Base-by-base conservation (phyloP, 1,139 yeast genomes). In the Taphrina pruni region DNA sequence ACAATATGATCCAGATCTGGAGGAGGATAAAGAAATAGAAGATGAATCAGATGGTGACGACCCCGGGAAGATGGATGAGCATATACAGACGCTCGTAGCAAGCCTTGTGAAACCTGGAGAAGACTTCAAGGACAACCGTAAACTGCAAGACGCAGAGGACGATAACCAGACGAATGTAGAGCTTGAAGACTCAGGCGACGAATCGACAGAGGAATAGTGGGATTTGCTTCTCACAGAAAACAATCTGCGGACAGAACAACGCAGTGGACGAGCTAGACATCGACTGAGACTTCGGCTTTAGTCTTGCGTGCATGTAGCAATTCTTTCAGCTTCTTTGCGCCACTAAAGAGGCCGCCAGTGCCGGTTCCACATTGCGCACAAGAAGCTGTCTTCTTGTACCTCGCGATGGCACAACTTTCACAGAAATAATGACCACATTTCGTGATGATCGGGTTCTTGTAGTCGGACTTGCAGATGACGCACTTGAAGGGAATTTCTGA, bases 371-470 rank as follows among this genome's bases (percentile, higher is more conserved):
- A 89, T 2, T 88, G 81, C 67, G 80, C 79, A 75, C 96, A 89
- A 6, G 77, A 79, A 52, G 83, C 79, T 61, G 80, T 81, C 70
- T 77, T 80, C 72, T 84, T 83, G 73, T 80, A 83, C 65, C 88
- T 78, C 1, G 77, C 76, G 73, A 87, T 76, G 75, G 87, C 89
- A 75, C 96, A 90, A 6, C 72, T 70, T 73, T 86, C 86, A 75
- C 96, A 90, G 75, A 84, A 89, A 61, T 85, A 79, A 76, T 90
- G 96, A 1, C 82, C 82, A 77, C 96, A 90, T 20, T 76, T 78
- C 0, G 95, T 87, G 69, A 81, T 83, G 0, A 89, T 83, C 0
- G 95, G 94, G 6, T 73, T 73, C 58, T 79, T 81, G 75, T 88
- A 88, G 72, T 84, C 86, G 0, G 80, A 72, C 72, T 84, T 82